These are phyloP conservation scores for Penstemon eatonii DNA, from an alignment of 257 asterid species.

Conservation along the genomic window DNA sequence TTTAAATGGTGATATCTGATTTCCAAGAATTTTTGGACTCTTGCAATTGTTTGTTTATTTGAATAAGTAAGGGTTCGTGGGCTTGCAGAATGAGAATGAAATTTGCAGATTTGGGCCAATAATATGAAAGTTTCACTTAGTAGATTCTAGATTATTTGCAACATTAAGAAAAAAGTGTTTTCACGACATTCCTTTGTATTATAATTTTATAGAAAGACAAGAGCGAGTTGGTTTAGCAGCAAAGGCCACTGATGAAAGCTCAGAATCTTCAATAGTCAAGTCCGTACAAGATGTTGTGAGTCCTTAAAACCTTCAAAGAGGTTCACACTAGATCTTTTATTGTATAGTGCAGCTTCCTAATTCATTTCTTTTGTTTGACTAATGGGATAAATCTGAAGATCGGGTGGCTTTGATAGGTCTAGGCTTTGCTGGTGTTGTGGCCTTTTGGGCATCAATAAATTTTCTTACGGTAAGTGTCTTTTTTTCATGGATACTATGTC, in stretches of 20 bases:
- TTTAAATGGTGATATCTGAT: not conserved
- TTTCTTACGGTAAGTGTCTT: conserved; percentile 54
- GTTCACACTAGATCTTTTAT: conserved; percentile 8
- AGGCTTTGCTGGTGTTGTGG: conserved; percentile 84
- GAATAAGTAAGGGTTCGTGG: not conserved
- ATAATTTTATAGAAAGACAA: conserved; percentile 43
- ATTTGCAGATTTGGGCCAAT: not conserved
- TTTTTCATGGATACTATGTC: not conserved
- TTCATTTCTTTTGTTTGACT: conserved; percentile 20
- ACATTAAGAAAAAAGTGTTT: not conserved
- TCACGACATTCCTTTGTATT: not conserved
- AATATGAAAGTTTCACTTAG: not conserved
- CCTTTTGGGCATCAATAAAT: conserved; percentile 74
- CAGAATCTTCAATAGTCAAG: conserved; percentile 66
- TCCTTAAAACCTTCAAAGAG: conserved; percentile 23
- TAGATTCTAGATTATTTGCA: not conserved
- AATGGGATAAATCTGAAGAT: conserved; percentile 96
- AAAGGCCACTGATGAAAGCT: conserved; percentile 67
- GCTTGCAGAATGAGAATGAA: not conserved
- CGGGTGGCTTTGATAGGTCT: conserved; percentile 78
- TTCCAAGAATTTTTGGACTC: not conserved
- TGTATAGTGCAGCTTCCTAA: not conserved
- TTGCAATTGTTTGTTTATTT: not conserved
- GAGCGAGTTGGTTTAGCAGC: conserved; percentile 40
- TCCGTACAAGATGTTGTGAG: conserved; percentile 71